Evolutionary conservation across 1,284 basidiomycete species (phyloP), one percentile per base, ranked within the genome.

Genomic region (Wolfiporia cocos): DNA sequence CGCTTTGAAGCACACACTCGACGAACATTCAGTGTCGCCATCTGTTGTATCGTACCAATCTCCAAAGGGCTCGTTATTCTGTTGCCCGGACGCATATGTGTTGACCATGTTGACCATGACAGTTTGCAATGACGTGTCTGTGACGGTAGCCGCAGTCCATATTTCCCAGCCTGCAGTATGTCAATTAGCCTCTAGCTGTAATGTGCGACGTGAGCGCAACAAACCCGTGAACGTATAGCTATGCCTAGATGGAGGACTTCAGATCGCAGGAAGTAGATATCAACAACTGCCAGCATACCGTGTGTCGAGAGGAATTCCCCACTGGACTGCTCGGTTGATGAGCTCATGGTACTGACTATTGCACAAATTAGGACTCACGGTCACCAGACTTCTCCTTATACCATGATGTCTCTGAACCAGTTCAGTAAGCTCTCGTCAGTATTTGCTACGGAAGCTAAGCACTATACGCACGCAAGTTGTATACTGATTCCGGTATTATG

Each of bases 11-110:
- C 20, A 46, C 68, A 19, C 14, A 26, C 40, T 71, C 2, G 30
- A 26, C 28, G 3, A 24, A 30, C 29, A 34, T 2, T 64, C 61
- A 18, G 34, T 28, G 1, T 47, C 43, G 3, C 76, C 76, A 41
- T 71, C 64, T 3, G 61, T 60, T 0, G 76, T 73, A 47, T 82
- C 78, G 54, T 82, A 82, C 77, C 73, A 77, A 49, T 82, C 79
- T 1, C 73, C 70, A 21, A 81, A 61, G 1, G 78, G 76, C 40
- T 67, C 64, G n/a, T 61, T 65, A 54, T 67, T 77, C 37, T 65
- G 53, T 14, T 74, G 73, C 41, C 71, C 64, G 0, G 73, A 67
- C 5, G 74, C 73, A 18, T 73, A 85, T 30, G 69, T 67, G 51
- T 64, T 66, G n/a, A 82, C 74, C 0, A 70, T 63, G 32, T 64